Percentiles rank a stretch among this genome's conserved stretches.
phyloP scores from a whole-genome alignment of 208 protist genomes.

The Trypanosomatidae sp. region DNA sequence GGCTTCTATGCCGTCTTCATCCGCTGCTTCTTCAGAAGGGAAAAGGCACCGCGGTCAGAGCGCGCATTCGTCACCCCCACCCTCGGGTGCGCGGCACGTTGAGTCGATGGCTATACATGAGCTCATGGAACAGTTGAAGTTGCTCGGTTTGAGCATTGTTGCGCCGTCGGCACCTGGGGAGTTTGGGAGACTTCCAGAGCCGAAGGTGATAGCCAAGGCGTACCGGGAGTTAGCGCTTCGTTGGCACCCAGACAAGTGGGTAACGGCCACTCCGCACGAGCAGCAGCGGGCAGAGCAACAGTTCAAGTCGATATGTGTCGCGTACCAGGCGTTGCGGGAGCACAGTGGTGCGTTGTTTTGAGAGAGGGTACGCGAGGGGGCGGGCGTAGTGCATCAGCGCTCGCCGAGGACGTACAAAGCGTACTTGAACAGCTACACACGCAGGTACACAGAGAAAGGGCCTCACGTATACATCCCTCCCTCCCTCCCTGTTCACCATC shows the following conservation, averaged over 20 bases:
- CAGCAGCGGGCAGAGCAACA: conserved; percentile 58
- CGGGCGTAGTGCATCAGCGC: neutral
- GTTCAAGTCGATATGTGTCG: conserved; percentile 85
- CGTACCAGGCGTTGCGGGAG: conserved; percentile 72
- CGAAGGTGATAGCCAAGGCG: conserved; percentile 64
- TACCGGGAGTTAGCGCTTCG: conserved; percentile 82
- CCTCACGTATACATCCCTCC: neutral
- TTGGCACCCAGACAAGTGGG: conserved; percentile 92
- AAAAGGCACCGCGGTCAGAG: neutral
- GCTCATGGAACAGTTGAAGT: conserved; percentile 23
- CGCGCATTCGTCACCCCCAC: conserved; percentile 2
- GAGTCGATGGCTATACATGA: neutral
- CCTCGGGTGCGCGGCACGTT: neutral
- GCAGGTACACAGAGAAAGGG: neutral
- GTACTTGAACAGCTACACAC: neutral
- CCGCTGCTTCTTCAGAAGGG: neutral
- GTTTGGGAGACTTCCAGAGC: conserved; percentile 26
- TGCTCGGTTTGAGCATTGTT: conserved; percentile 28
- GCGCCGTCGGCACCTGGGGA: neutral
- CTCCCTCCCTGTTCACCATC: neutral
- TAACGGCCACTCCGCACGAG: conserved; percentile 41
- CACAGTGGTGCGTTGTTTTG: conserved; percentile 1
- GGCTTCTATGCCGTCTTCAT: neutral
- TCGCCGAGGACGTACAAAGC: neutral
- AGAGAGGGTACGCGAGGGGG: neutral